A percentile compares a stretch with the other conserved stretches of the same genome.
These are phyloP conservation scores for Podaxis rugospora DNA, from an alignment of 768 basidiomycete species.

Conservation along the genomic window DNA sequence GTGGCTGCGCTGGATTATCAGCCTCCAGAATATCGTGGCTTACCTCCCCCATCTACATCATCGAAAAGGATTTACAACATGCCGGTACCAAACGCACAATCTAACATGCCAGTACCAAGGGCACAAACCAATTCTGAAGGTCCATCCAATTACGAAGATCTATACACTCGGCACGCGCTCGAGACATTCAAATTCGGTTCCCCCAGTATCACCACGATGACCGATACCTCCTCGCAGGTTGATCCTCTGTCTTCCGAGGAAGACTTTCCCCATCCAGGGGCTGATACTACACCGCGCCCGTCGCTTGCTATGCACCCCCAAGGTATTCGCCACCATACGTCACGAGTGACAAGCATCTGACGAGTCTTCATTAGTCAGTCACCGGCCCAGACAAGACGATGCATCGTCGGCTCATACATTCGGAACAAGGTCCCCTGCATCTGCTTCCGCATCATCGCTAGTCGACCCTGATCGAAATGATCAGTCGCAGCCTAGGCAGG, in stretches of 20 bases:
- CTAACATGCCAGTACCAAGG: background rate
- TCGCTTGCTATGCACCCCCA: conserved; percentile 33
- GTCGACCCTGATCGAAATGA: conserved; percentile 26
- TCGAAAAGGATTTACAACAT: conserved; percentile 10
- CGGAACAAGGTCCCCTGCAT: conserved; percentile 37
- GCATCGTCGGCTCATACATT: conserved; percentile 46
- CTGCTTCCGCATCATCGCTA: conserved; percentile 41
- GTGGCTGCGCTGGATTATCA: conserved; percentile 1
- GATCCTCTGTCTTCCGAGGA: conserved; percentile 25
- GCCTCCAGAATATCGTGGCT: conserved; percentile 3
- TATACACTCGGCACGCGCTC: conserved; percentile 41
- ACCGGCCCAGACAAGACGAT: conserved; percentile 25
- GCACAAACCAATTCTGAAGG: background rate
- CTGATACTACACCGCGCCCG: conserved; percentile 48
- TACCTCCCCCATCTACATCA: conserved; percentile 6
- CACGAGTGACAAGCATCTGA: conserved; percentile 18
- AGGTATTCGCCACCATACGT: conserved; percentile 26
- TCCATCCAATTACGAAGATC: conserved; percentile 14
- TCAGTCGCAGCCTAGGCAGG: background rate
- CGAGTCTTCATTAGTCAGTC: background rate
- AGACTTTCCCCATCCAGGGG: conserved; percentile 23
- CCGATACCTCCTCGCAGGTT: conserved; percentile 29
- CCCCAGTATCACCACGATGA: conserved; percentile 25
- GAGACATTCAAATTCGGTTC: conserved; percentile 46
- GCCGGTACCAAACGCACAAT: background rate